Evolutionary conservation across 2,329 filamentous ascomycete genomes (phyloP).

Genomic region (Drechslera avenae): DNA sequence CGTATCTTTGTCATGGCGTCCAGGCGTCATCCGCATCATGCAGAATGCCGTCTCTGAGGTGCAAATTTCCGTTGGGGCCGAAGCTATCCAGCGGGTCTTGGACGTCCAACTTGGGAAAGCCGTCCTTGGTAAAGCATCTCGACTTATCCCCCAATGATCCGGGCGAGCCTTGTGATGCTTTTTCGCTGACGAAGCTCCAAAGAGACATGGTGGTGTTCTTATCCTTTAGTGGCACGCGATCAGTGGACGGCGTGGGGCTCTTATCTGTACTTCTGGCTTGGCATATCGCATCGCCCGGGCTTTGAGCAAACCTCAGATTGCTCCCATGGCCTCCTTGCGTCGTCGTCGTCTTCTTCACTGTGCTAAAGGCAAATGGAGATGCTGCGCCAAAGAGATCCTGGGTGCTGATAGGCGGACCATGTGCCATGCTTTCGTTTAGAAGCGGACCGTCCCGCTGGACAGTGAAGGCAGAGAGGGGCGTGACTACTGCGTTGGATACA

Average conservation of each 20-base stretch:
- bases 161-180: conserved; percentile 28
- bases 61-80: conserved; percentile 25
- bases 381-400: conserved; percentile 52
- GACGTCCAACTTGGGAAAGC: conserved; percentile 29
- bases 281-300: conserved; percentile 15
- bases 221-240: conserved; percentile 36
- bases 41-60: conserved; percentile 39
- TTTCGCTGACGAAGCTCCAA: conserved; percentile 26
- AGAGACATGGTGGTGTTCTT: conserved; percentile 27
- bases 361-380: conserved; percentile 49
- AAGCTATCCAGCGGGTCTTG: conserved; percentile 31
- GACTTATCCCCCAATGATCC: conserved; percentile 10
- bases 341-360: conserved; percentile 48
- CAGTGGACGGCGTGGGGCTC: conserved; percentile 28
- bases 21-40: conserved; percentile 26
- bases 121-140: conserved; percentile 14
- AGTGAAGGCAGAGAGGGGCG: conserved; percentile 39
- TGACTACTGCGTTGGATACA: conserved; percentile 32
- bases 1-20: conserved; percentile 2
- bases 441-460: conserved; percentile 24
- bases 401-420: conserved; percentile 44
- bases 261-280: conserved; percentile 15
- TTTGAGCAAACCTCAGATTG: conserved; percentile 31
- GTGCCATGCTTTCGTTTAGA: conserved; percentile 18
- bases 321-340: conserved; percentile 21